Conservation (phyloP, 352 stramenopile species). For the Phytophthora nicotianae region DNA sequence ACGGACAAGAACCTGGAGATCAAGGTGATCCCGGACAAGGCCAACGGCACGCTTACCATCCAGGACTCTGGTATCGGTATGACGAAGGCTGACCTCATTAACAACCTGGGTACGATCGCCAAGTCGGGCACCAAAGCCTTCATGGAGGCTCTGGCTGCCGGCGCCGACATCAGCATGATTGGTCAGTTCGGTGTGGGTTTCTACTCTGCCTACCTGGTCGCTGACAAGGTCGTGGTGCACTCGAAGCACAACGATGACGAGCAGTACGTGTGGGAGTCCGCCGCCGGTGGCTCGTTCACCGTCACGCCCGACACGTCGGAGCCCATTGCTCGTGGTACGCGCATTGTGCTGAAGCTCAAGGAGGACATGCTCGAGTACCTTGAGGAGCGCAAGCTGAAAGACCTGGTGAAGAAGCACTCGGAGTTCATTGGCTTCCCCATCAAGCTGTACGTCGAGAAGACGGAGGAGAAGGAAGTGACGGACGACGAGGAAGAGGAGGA, state of each 20-base stretch:
- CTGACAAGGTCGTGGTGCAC: conserved; percentile 98
- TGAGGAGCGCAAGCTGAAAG: conserved; percentile 98
- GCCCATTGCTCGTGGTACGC: conserved; percentile 91
- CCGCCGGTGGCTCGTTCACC: conserved; percentile 98
- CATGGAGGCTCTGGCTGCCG: conserved; percentile 98
- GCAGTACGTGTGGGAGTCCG: conserved; percentile 97
- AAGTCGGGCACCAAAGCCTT: conserved; percentile 99
- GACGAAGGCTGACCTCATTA: conserved; percentile 99
- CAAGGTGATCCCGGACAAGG: conserved; percentile 99
- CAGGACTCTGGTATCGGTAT: conserved; percentile 99
- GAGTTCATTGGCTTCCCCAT: conserved; percentile 99
- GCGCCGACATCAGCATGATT: conserved; percentile 99
- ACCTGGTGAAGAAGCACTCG: conserved; percentile 99
- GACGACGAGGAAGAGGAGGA: conserved; percentile 99
- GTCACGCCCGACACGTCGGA: conserved; percentile 91
- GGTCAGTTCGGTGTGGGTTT: conserved; percentile 99
- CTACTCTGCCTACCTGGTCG: conserved; percentile 99
- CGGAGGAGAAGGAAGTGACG: conserved; percentile 99
- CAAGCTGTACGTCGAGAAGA: conserved; percentile 99
- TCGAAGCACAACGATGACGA: conserved; percentile 99
- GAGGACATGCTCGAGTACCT: conserved; percentile 99
- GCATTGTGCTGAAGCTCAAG: conserved; percentile 98
- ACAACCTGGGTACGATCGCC: conserved; percentile 99
- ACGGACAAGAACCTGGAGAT: conserved; percentile 98
- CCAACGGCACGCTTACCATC: conserved; percentile 99